Evolutionary conservation across 2,329 filamentous ascomycete species (phyloP).

Genomic region (Penicillium psychrosexuale): DNA sequence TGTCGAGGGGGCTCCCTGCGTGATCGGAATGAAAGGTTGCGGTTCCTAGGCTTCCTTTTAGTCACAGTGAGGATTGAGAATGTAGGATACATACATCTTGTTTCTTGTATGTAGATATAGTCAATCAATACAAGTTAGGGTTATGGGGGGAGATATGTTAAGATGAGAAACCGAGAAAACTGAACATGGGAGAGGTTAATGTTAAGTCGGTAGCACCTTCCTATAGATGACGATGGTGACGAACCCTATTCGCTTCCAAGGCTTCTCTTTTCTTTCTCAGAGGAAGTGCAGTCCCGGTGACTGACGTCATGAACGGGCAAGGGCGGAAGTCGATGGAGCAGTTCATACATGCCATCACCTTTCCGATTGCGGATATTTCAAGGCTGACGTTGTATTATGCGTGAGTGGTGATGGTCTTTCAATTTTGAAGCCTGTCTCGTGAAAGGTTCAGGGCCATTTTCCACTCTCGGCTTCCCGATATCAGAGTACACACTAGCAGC

Average conservation of each 20-base stretch:
- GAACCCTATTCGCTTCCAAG: constrained; percentile 11
- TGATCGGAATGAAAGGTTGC: constrained; percentile 41
- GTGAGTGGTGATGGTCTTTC: neutral
- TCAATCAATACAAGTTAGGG: neutral
- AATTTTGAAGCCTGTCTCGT: neutral
- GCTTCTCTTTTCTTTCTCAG: constrained; percentile 1
- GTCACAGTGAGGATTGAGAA: neutral
- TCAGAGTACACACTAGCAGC: neutral
- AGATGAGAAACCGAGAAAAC: neutral
- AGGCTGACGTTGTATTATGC: neutral
- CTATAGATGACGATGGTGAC: constrained; percentile 23
- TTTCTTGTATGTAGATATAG: constrained; percentile 3
- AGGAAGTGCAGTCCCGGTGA: constrained; percentile 21
- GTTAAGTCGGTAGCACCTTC: constrained; percentile 16
- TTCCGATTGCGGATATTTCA: constrained; percentile 3
- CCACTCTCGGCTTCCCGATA: constrained; percentile 2
- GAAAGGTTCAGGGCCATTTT: neutral
- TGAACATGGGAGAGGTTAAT: neutral
- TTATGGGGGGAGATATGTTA: neutral
- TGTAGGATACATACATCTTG: constrained; percentile 13
- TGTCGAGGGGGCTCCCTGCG: constrained; percentile 45
- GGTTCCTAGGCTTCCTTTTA: constrained; percentile 36
- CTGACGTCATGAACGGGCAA: constrained; percentile 34
- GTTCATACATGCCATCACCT: neutral
- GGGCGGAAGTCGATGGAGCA: neutral